Base-by-base conservation (phyloP, 352 stramenopile species). In the Pythium angustatum region DNA sequence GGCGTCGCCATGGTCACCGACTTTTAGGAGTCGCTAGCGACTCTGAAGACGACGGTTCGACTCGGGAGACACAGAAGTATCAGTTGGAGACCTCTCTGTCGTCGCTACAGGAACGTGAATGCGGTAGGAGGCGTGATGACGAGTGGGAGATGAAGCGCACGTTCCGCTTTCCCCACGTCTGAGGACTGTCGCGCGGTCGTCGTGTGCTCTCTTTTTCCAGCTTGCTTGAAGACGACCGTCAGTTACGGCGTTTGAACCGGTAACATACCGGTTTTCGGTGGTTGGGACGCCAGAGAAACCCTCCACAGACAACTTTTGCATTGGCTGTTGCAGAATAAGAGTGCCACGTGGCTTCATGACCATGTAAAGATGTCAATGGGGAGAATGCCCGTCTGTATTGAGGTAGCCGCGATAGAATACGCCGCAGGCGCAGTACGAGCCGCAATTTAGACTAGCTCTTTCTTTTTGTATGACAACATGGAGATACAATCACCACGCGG, bases 261-360 rank as follows among this genome's bases (percentile, higher is more conserved):
- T 64, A 40, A 10, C 0, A 28, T 28, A 65, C 58, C 48, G 58
- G 58, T 65, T 34, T 47, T 31, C 8, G 3, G 21, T n/a, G 15
- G 3, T 30, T 57, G n/a, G 50, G 31, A 38, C 48, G 41, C 48
- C 38, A 11, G 6, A 28, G 22, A 17, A 8, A 1, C 21, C 28
- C 22, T 33, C 7, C 15, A 41, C 41, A 7, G 12, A 41, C 26
- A 33, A 43, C 31, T 11, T 12, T 54, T 26, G 28, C 12, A 26
- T 15, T 6, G 3, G 3, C 24, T 38, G 47, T 54, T 61, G 55
- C 56, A 38, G 5, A 5, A 40, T 53, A 27, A 66, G 49, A 54
- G 56, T 71, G 64, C 64, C 64, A 71, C 64, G 64, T 66, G 64
- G n/a, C n/a, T n/a, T n/a, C n/a, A n/a, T n/a, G n/a, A n/a, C n/a